These are phyloP conservation scores for Ananas comosus DNA, from an alignment of 176 grass and related monocot genomes.

Conservation along the genomic window DNA sequence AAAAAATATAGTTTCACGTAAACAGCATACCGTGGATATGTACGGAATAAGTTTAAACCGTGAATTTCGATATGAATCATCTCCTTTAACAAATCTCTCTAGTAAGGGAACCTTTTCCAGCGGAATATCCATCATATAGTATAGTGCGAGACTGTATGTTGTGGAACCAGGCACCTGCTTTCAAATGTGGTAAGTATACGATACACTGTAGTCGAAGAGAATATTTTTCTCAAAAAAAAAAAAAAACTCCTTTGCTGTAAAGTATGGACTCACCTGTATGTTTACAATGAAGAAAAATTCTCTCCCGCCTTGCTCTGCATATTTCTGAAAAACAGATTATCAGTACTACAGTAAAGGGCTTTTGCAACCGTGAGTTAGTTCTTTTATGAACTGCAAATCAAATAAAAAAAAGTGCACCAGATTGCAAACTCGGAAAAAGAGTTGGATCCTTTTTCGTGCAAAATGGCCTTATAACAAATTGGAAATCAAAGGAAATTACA, in stretches of 20 bases:
- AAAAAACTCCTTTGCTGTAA: not conserved
- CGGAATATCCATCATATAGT: conserved; percentile 93
- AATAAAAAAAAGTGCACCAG: no score
- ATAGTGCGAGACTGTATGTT: conserved; percentile 86
- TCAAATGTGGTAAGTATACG: conserved; percentile 1
- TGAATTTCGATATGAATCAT: conserved; percentile 94
- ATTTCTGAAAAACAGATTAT: conserved; percentile 57
- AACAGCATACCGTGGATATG: conserved; percentile 66
- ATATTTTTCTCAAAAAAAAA: no score
- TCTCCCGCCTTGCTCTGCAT: conserved; percentile 67
- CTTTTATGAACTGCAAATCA: no score
- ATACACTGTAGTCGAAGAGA: not conserved
- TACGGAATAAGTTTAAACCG: conserved; percentile 99
- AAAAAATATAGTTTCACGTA: conserved; percentile 8
- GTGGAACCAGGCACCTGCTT: conserved; percentile 85
- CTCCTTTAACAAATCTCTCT: conserved; percentile 84
- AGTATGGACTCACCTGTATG: conserved; percentile 62
- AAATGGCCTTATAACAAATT: no score
- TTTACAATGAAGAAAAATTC: conserved; percentile 97
- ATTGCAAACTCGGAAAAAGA: no score
- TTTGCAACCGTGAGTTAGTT: no score
- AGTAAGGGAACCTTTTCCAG: conserved; percentile 81
- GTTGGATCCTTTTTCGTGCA: no score
- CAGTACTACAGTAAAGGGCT: not conserved
- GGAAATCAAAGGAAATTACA: no score